Base-by-base conservation (phyloP, 306 rosid genomes). In the Fragaria iinumae region DNA sequence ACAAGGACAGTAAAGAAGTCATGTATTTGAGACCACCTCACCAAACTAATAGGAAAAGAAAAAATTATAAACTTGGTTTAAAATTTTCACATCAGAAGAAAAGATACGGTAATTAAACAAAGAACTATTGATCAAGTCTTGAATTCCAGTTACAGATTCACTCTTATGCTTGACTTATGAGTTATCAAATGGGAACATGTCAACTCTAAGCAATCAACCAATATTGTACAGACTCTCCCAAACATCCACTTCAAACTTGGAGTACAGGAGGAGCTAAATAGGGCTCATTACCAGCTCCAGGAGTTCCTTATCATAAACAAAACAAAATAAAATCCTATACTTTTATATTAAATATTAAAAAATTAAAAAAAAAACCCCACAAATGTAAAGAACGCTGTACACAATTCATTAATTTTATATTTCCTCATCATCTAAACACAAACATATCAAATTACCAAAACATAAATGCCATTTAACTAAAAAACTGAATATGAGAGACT, bases 401-500 rank as follows among this genome's bases (percentile, higher is more conserved):
- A 32, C 12, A 64, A 34, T 64, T 17, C 16, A 64, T 65, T 36
- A 2, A 36, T 66, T 12, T n/a, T 3, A 16, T 32, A 11, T 17
- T 34, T 29, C 75, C 6, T 47, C 73, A 25, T 47, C 75, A 50
- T 50, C 18, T 50, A 49, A 71, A 32, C 21, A n/a, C 65, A 52
- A 72, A 6, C 14, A 71, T 18, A 16, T 17, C 10, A 48, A 23
- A 21, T 48, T 17, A 48, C 44, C 44, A 72, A 72, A 72, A 34
- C 17, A 62, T 39, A 39, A 57, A 41, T 57, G 2, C 12, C 32
- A 59, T 27, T 49, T 49, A 39, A 25, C 65, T 72, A 41, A 36
- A 80, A 52, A 67, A 29, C 60, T 11, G 18, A 76, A 72, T 12
- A 75, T 32, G 53, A 75, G 77, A 83, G 69, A 83, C 99, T 89